Conservation (phyloP, 257 asterid species). For the Craterostigma plantagineum region DNA sequence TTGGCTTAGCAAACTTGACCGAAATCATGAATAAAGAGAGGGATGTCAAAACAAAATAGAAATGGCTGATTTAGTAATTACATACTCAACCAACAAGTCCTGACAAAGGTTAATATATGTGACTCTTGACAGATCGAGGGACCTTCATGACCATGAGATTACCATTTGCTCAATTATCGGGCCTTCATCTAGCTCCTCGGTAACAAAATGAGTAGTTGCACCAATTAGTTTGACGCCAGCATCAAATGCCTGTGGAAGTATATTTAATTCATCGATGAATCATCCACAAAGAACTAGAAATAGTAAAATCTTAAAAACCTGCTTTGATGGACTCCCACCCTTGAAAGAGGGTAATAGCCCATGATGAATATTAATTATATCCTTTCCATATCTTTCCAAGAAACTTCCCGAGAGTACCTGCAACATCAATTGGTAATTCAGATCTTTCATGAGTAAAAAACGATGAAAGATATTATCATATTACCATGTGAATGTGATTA, state of each 20-base stretch:
- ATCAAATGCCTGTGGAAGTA: constrained; percentile 59
- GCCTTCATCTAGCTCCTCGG: constrained; percentile 84
- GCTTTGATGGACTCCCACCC: constrained; percentile 85
- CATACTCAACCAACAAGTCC: too few species aligned
- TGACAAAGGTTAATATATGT: too few species aligned
- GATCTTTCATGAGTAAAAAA: not conserved
- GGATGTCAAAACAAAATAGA: too few species aligned
- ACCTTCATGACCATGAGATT: constrained; percentile 7
- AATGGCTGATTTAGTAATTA: too few species aligned
- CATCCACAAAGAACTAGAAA: not conserved
- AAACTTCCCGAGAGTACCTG: constrained; percentile 74
- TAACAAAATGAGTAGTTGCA: constrained; percentile 88
- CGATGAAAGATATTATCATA: not conserved
- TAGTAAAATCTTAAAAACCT: constrained; percentile 23
- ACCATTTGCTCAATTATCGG: constrained; percentile 98
- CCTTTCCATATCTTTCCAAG: constrained; percentile 49
- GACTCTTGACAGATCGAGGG: too few species aligned
- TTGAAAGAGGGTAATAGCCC: constrained; percentile 92
- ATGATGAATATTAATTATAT: constrained; percentile 83
- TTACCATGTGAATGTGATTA: too few species aligned
- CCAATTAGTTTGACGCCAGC: constrained; percentile 95
- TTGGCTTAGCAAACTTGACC: too few species aligned
- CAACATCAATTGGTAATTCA: constrained; percentile 13
- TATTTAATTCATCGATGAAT: constrained; percentile 5
- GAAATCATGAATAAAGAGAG: too few species aligned